Conservation (phyloP, 2,329 filamentous ascomycete species). For the Monosporascus cannonballus region DNA sequence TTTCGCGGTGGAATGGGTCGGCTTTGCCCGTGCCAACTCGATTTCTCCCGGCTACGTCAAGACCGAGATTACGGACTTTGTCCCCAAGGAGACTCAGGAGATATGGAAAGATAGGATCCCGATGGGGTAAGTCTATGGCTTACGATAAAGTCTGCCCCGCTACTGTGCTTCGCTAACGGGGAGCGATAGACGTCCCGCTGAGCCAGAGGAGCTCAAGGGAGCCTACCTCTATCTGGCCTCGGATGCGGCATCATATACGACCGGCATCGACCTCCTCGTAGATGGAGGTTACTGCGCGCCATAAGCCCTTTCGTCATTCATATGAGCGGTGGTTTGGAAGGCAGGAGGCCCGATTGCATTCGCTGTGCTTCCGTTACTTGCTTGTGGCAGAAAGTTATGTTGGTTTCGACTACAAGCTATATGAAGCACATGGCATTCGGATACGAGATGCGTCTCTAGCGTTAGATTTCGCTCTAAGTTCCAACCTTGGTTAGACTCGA, state of each 20-base stretch:
- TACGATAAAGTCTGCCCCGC: background rate
- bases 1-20: conserved; percentile 70
- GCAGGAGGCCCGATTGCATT: no score
- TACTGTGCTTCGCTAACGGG: background rate
- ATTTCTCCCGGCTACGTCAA: conserved; percentile 71
- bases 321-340: background rate
- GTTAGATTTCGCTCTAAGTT: no score
- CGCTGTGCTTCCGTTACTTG: no score
- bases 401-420: no score
- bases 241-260: conserved; percentile 78
- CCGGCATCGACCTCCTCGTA: conserved; percentile 65
- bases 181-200: conserved; percentile 57
- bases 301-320: conserved; percentile 22
- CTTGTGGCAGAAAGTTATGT: no score
- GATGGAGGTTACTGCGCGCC: conserved; percentile 66
- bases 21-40: conserved; percentile 66
- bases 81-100: conserved; percentile 58
- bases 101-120: conserved; percentile 75
- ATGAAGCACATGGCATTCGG: no score
- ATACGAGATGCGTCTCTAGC: no score
- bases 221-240: conserved; percentile 76
- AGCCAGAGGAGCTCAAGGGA: conserved; percentile 71
- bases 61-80: conserved; percentile 65
- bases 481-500: no score
- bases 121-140: conserved; percentile 50